Base-by-base conservation (phyloP, 2,329 filamentous ascomycete species). In the Blumeriella jaapii region DNA sequence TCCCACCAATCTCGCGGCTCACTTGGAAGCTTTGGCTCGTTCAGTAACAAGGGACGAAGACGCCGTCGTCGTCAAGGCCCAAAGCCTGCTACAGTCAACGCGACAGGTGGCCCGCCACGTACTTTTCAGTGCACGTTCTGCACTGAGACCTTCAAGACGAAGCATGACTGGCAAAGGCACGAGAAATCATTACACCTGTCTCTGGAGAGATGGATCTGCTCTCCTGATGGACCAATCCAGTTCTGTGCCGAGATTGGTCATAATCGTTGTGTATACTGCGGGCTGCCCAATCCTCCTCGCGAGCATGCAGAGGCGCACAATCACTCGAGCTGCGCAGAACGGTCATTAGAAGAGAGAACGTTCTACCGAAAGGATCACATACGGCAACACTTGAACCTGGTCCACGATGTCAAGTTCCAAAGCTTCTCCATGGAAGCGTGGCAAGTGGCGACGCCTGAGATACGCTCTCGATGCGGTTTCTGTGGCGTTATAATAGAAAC, bases 111-210 rank as follows among this genome's bases (percentile, higher is more conserved):
- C 53, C 50, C 46, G 60, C 25, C 36, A 62, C 18, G 65, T 62
- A 28, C 64, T 64, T 56, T 49, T 55, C 74, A 78, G 55, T 79
- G 74, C 55, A 79, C 74, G 42, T 79, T 79, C 61, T 79, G 74
- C 54, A 78, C 74, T 5, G 73, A 78, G 45, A 75, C 71, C 0
- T 79, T 78, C 56, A 63, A 73, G 45, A 78, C 74, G 3, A 79
- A 79, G 53, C 72, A 79, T 48, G 74, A 79, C 55, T 79, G 74
- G 74, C 73, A 78, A 49, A 63, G 78, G 39, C 78, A 83, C 53
- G 78, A 84, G 50, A 78, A 78, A 46, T 76, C 74, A 32, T 61
- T 75, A 44, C 78, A 71, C 53, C 58, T 71, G 47, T 82, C 71
- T 5, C 69, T 79, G 0, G 74, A 73, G 59, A 65, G 65, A 38